Base-by-base conservation (phyloP, 192 early-diverging fungal genomes). In the Linnemannia exigua region DNA sequence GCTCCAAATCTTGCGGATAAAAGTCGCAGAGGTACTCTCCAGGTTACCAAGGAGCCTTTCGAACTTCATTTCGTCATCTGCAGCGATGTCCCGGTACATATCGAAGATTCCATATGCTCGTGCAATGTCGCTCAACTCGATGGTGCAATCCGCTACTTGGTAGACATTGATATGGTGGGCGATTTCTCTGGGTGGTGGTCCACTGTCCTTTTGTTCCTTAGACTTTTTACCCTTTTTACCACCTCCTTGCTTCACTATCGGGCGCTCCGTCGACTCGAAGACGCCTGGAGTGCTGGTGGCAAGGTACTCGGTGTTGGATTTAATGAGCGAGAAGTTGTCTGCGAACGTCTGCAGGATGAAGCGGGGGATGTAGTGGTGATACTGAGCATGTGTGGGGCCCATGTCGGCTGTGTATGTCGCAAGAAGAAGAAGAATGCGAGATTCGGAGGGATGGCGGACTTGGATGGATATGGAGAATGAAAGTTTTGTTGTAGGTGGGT, bases 321-420 rank as follows among this genome's bases (percentile, higher is more conserved):
- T 19, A 9, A 6, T 33, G 7, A 25, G 67, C 15, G 46, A 37
- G 46, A 69, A 69, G 50, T 78, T 75, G 74, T 79, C 79, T 48
- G 83, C 67, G 52, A 86, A 86, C 67, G 73, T 75, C 70, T 69
- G 70, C 19, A 85, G 68, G 71, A 86, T 74, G 68, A 86, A 86
- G 8, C 69, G 67, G 36, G 82, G 82, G 69, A 84, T 84, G 67
- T 84, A 84, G 51, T 84, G 82, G 67, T 84, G 82, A 28, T 72
- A 86, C 61, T 86, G 50, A 15, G 74, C 41, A n/a, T n/a, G n/a
- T n/a, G n/a, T n/a, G 9, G 41, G 41, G 41, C 3, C 41, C 41
- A 44, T 44, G 5, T 44, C 41, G 41, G 9, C 41, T 44, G 41
- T n/a, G n/a, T n/a, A n/a, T n/a, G n/a, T n/a, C n/a, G n/a, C n/a